Evolutionary conservation across 768 basidiomycete genomes (phyloP), one percentile per base, ranked within the genome.

Genomic region (Fomitopsis serialis): DNA sequence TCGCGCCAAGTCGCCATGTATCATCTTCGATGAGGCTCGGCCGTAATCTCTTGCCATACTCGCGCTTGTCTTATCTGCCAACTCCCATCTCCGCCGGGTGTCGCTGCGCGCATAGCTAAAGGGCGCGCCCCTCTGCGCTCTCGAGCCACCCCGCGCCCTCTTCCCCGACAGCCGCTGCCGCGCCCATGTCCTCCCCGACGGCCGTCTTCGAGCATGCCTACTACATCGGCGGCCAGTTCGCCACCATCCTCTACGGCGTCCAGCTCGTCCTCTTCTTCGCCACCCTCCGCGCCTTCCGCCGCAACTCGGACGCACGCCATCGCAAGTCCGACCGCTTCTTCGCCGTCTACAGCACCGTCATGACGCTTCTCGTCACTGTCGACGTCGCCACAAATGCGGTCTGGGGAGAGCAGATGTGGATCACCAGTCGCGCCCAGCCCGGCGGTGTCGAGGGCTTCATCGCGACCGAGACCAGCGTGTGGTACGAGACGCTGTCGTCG

Each of bases 321-420:
- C 27, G 25, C 12, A 32, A 24, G 27, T 50, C 42, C 24, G 62
- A 58, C 48, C 49, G 40, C 42, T 61, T 65, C 48, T 57, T 63
- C 48, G 34, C 57, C 19, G 25, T 21, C 11, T 67, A 60, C 52
- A 59, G 58, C 54, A 65, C 58, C n/a, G 44, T 59, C 11, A 55
- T 66, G n/a, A 43, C 67, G n/a, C n/a, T 55, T 11, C 60, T 69
- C 17, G 58, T 63, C 55, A 66, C 66, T 19, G 61, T 68, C 46
- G 59, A 58, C 42, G 58, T 65, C 49, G 54, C 59, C 24, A 56
- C 58, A 1, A 61, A 68, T 21, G 58, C 57, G 11, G 63, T 66
- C 29, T 67, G 60, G 48, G 63, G 61, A n/a, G 57, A 70, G 54
- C 49, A 54, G 50, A 65, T 67, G 60, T 69, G 60, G 61, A 63